These are phyloP conservation scores for Eutrema japonicum DNA, from an alignment of 345 rosid genomes.

Conservation along the genomic window DNA sequence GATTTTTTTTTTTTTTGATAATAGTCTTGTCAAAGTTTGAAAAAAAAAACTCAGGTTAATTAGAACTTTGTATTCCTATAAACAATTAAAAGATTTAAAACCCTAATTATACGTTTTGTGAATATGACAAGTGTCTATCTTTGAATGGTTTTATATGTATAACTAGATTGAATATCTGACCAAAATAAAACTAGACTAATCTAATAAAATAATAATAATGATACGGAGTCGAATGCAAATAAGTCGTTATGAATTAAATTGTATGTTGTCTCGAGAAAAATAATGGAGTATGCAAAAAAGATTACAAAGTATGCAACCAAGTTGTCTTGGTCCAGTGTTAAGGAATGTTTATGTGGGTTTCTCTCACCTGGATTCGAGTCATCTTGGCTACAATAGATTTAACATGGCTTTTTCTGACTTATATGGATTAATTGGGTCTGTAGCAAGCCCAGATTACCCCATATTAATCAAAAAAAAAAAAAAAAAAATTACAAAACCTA, in stretches of 20 bases:
- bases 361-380: too few relatives aligned
- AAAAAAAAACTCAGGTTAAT: not conserved
- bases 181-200: not conserved
- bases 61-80: not conserved
- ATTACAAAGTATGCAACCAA: too few relatives aligned
- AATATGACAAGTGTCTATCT: slow-evolving; percentile 11
- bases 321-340: too few relatives aligned
- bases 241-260: not conserved
- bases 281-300: not conserved
- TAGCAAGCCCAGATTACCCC: too few relatives aligned
- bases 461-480: too few relatives aligned
- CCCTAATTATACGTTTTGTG: slow-evolving; percentile 4
- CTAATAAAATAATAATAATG: not conserved
- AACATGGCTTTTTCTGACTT: too few relatives aligned
- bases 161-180: not conserved
- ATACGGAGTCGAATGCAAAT: not conserved
- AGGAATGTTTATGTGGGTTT: too few relatives aligned
- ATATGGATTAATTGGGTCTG: too few relatives aligned
- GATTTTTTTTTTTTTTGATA: not conserved
- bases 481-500: too few relatives aligned
- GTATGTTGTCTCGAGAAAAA: not conserved
- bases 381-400: too few relatives aligned
- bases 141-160: not conserved
- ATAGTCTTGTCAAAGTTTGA: slow-evolving; percentile 23
- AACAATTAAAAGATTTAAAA: not conserved